Conservation (phyloP, 2,329 filamentous ascomycete species). For the Oidium heveae region DNA sequence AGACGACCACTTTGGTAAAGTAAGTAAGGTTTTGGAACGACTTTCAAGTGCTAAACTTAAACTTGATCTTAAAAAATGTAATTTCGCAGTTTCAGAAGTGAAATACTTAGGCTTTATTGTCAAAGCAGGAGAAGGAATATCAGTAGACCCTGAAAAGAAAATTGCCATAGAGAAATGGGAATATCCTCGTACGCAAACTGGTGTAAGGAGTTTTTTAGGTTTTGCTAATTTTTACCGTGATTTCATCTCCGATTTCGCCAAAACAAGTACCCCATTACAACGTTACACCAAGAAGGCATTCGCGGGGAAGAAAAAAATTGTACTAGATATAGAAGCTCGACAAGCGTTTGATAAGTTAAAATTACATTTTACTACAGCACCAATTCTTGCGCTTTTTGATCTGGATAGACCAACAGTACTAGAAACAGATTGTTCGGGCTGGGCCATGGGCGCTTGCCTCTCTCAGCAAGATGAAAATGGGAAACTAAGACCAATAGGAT, state of each 20-base stretch:
- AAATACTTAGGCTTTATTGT: background rate
- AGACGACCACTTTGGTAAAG: background rate
- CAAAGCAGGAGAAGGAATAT: background rate
- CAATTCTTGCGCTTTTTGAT: background rate
- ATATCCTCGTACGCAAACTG: background rate
- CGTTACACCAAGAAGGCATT: background rate
- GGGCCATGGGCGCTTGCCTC: background rate
- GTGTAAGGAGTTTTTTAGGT: background rate
- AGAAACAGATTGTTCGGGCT: background rate
- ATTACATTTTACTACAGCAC: background rate
- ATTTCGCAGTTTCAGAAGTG: background rate
- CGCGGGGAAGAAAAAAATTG: background rate
- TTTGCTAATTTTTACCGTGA: background rate
- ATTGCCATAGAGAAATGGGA: background rate
- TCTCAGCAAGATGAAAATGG: background rate
- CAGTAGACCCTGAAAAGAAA: background rate
- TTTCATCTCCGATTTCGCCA: background rate
- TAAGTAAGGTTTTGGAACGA: background rate
- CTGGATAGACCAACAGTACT: background rate
- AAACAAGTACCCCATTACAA: background rate
- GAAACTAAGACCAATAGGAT: background rate
- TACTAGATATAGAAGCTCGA: background rate
- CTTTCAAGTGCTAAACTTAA: background rate
- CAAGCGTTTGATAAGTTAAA: background rate
- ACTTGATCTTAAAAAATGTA: background rate